Evolutionary conservation across 352 stramenopile genomes (phyloP), one percentile per base, ranked within the genome.

Genomic region (Globisporangium radiosum): DNA sequence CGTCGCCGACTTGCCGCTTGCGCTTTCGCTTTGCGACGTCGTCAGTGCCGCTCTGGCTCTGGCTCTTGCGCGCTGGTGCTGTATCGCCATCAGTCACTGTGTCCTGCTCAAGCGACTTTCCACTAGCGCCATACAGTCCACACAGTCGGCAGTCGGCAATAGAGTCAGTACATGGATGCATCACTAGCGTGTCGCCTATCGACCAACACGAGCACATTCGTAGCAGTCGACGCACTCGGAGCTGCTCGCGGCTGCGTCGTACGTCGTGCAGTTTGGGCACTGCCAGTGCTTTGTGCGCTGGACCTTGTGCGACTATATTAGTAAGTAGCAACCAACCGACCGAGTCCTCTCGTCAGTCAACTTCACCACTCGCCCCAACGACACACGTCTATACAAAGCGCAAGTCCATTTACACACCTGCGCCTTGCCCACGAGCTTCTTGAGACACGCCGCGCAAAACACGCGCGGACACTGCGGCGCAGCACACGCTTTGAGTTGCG

Each of bases 371-470:
- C 38, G 2, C 19, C 5, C 8, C 15, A 50, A 33, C 45, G n/a
- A n/a, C 45, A 36, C 25, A 4, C 7, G 45, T 5, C 15, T 5
- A 5, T 4, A 50, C 8, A 9, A 2, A 13, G 8, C 45, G 45
- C 45, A 50, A 8, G 17, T 42, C 50, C 25, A 33, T 33, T 33
- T 33, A 3, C 58, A 7, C 13, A 75, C 63, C 55, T 81, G 70
- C 3, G 77, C 77, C 59, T 75, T 84, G 17, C 77, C 77, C 43
- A 90, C 74, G 5, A 90, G 73, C 48, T 77, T 87, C 13, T 80
- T 65, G 19, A 90, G 69, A 47, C 80, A 90, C 13, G 72, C 52
- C 13, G 66, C 52, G 49, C 80, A 90, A 52, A 87, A 90, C 39
- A 76, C 60, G n/a, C 69, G 69, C 14, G 64, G 70, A 42, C 76